These are phyloP conservation scores for Heimioporus sp. DNA, from an alignment of 768 basidiomycete species.

Conservation along the genomic window DNA sequence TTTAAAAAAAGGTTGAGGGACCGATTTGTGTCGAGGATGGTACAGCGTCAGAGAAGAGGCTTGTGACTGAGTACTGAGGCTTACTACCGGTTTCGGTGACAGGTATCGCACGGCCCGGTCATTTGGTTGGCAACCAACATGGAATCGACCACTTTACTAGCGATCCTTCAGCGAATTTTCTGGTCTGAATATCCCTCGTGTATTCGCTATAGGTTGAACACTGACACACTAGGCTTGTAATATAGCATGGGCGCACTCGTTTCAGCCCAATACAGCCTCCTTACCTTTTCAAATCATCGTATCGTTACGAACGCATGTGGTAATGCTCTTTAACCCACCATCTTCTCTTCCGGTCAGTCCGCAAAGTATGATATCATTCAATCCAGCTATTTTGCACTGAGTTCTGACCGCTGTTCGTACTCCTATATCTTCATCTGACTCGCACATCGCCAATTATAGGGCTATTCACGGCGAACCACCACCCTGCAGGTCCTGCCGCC, in stretches of 20 bases:
- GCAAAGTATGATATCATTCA: neutral
- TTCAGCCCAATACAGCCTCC: neutral
- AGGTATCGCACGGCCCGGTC: neutral
- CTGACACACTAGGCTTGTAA: too few species aligned
- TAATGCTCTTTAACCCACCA: neutral
- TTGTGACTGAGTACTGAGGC: too few species aligned
- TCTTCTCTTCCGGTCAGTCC: neutral
- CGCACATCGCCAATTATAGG: slow-evolving; percentile 3
- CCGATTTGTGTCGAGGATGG: slow-evolving; percentile 1
- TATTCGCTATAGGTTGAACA: too few species aligned
- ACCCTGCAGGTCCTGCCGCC: slow-evolving; percentile 5
- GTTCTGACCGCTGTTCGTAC: slow-evolving; percentile 7
- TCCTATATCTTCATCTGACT: slow-evolving; percentile 18
- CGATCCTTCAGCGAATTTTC: too few species aligned
- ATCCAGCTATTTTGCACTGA: slow-evolving; percentile 1
- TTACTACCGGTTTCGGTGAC: too few species aligned
- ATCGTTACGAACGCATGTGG: neutral
- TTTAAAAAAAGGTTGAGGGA: neutral
- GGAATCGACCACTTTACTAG: too few species aligned
- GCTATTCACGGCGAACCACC: slow-evolving; percentile 2
- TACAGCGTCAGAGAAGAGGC: neutral
- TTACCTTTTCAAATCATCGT: too few species aligned
- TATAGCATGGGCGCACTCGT: neutral
- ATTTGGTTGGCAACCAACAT: too few species aligned
- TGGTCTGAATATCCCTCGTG: too few species aligned